These are phyloP conservation scores for Amaranthus tricolor DNA, from an alignment of 179 eudicot species.

Conservation along the genomic window DNA sequence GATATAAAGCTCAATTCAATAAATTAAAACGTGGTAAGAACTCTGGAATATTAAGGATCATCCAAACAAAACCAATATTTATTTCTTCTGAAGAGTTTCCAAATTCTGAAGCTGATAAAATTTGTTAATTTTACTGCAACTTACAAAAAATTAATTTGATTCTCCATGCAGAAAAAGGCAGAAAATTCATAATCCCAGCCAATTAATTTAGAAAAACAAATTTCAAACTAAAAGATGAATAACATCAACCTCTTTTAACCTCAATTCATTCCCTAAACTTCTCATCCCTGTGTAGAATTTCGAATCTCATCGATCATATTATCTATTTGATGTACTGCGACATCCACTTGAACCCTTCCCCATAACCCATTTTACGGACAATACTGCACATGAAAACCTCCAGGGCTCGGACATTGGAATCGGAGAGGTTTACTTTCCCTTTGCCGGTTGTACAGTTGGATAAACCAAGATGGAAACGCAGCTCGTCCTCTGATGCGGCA, in stretches of 20 bases:
- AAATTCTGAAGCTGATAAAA: background rate
- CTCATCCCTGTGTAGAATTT: background rate
- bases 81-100: too few species aligned
- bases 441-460: slow-evolving; percentile 51
- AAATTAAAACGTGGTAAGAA: background rate
- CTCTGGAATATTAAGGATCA: too few species aligned
- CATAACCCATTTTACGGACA: slow-evolving; percentile 66
- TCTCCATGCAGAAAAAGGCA: slow-evolving; percentile 8
- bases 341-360: slow-evolving; percentile 66
- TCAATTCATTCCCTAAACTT: background rate
- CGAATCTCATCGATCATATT: background rate
- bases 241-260: slow-evolving; percentile 3
- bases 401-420: slow-evolving; percentile 50
- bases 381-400: slow-evolving; percentile 70
- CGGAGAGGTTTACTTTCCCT: slow-evolving; percentile 51
- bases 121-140: background rate
- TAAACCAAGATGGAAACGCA: slow-evolving; percentile 48
- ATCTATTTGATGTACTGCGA: slow-evolving; percentile 61
- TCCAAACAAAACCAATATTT: too few species aligned
- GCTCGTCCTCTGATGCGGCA: slow-evolving; percentile 61
- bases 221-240: background rate
- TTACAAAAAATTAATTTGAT: slow-evolving; percentile 5
- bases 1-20: background rate
- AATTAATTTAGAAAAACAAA: background rate
- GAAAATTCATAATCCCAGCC: slow-evolving; percentile 5